phyloP scores from a whole-genome alignment of 1,284 basidiomycete genomes.

The Ganoderma lucidum region DNA sequence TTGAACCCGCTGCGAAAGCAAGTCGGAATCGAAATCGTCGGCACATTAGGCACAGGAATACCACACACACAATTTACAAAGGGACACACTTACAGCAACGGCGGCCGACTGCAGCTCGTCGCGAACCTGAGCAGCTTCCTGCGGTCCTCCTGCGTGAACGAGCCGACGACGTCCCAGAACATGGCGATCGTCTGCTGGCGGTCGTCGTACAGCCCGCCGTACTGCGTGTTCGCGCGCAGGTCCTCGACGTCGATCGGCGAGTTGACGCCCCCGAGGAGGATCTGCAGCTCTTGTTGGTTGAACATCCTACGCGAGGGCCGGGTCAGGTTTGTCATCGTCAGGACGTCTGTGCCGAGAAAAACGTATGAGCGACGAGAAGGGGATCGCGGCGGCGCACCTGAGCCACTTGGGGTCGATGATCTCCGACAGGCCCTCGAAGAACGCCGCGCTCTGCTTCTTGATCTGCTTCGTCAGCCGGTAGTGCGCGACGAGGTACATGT shows the following conservation, averaged over 20 bases:
- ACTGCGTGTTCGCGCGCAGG: slow-evolving; percentile 76
- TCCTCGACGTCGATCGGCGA: slow-evolving; percentile 86
- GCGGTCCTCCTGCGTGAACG: slow-evolving; percentile 78
- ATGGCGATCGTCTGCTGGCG: slow-evolving; percentile 72
- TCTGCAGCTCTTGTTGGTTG: slow-evolving; percentile 91
- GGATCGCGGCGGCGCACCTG: slow-evolving; percentile 57
- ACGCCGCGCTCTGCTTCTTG: slow-evolving; percentile 83
- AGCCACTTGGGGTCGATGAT: slow-evolving; percentile 93
- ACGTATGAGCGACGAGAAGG: not conserved
- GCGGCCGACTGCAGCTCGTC: slow-evolving; percentile 90
- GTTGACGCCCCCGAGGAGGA: slow-evolving; percentile 86
- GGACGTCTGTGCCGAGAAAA: not conserved
- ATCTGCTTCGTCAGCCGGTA: slow-evolving; percentile 93
- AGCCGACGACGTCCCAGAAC: slow-evolving; percentile 86
- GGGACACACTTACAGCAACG: slow-evolving; percentile 66
- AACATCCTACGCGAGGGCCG: slow-evolving; percentile 75
- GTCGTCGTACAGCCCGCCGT: slow-evolving; percentile 80
- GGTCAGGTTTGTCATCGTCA: not conserved
- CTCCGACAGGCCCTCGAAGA: slow-evolving; percentile 88
- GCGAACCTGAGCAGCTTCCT: slow-evolving; percentile 84
- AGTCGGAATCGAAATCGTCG: slow-evolving; percentile 10
- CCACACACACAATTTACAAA: too few species aligned
- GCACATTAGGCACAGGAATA: too few species aligned
- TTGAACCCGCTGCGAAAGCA: slow-evolving; percentile 75
- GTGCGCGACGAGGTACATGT: slow-evolving; percentile 92